These are phyloP conservation scores for Botrytis aclada DNA, from an alignment of 2,329 filamentous ascomycete genomes.

Conservation along the genomic window DNA sequence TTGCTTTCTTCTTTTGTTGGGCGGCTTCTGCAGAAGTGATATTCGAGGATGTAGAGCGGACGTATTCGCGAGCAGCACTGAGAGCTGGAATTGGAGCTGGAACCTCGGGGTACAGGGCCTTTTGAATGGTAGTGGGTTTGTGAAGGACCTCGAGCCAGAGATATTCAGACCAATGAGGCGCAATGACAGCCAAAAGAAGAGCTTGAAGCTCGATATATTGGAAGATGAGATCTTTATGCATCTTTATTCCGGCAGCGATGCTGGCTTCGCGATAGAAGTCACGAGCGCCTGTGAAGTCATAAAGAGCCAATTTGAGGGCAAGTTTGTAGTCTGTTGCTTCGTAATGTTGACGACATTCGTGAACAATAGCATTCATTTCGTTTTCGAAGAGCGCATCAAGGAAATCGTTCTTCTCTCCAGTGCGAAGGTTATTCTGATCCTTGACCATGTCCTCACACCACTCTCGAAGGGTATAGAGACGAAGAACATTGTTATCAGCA, in stretches of 20 bases:
- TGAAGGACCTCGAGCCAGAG: constrained; percentile 90
- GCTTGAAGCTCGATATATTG: constrained; percentile 86
- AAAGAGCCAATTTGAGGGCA: constrained; percentile 81
- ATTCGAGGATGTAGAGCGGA: constrained; percentile 67
- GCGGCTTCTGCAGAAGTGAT: constrained; percentile 82
- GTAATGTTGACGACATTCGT: constrained; percentile 76
- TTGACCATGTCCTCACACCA: constrained; percentile 87
- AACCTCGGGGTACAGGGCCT: constrained; percentile 70
- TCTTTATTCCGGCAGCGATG: constrained; percentile 71
- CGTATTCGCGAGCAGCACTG: constrained; percentile 78
- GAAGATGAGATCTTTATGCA: constrained; percentile 78
- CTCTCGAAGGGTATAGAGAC: constrained; percentile 76
- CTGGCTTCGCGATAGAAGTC: constrained; percentile 88
- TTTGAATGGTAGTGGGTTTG: constrained; percentile 73
- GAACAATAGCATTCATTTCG: constrained; percentile 82
- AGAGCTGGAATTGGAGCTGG: constrained; percentile 63
- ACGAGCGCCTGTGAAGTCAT: constrained; percentile 84
- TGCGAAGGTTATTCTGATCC: constrained; percentile 68
- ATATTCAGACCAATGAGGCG: constrained; percentile 92
- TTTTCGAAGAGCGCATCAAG: constrained; percentile 91
- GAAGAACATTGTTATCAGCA: constrained; percentile 85
- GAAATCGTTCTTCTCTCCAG: constrained; percentile 72
- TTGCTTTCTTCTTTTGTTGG: constrained; percentile 84
- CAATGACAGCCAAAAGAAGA: constrained; percentile 75
- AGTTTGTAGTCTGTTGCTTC: constrained; percentile 77